Conservation (phyloP, 371 early-diverging fungal genomes). For the Lichtheimia ornata region DNA sequence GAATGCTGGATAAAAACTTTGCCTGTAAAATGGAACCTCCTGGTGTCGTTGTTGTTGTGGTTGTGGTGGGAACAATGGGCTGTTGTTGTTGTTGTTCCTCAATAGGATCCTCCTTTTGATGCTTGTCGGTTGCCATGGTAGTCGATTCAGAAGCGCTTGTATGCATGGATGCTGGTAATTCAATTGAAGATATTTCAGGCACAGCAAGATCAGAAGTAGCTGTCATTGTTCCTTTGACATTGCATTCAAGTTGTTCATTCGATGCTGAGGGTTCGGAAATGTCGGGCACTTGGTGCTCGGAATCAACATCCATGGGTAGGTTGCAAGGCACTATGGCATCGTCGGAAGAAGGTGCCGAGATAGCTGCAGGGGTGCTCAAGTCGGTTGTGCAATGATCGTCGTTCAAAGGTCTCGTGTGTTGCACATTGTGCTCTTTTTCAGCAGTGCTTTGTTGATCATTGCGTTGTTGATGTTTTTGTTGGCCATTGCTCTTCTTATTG, state of each 20-base stretch:
- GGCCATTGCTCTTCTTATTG: constrained; percentile 1
- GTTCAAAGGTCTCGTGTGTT: constrained; percentile 7
- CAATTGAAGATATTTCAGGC: constrained; percentile 16
- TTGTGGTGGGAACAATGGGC: neutral
- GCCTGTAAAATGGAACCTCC: constrained; percentile 42
- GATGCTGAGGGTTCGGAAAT: neutral
- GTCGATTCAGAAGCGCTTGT: constrained; percentile 13
- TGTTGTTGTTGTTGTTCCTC: neutral
- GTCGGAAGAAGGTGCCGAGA: constrained; percentile 1
- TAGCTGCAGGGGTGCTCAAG: neutral
- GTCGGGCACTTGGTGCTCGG: neutral
- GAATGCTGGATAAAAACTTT: constrained; percentile 47
- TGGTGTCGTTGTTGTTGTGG: neutral
- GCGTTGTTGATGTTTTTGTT: constrained; percentile 52
- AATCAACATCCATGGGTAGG: neutral
- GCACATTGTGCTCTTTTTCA: constrained; percentile 1
- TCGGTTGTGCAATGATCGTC: neutral
- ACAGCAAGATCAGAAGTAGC: constrained; percentile 13
- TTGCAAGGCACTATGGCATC: neutral
- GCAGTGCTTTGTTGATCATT: constrained; percentile 38
- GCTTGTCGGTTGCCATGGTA: neutral
- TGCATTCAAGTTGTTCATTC: constrained; percentile 1
- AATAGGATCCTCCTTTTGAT: no score
- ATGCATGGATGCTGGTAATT: constrained; percentile 20
- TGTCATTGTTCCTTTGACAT: constrained; percentile 18